These are phyloP conservation scores for Yamadazyma diospyri DNA, from an alignment of 1,139 yeast species.

Conservation along the genomic window DNA sequence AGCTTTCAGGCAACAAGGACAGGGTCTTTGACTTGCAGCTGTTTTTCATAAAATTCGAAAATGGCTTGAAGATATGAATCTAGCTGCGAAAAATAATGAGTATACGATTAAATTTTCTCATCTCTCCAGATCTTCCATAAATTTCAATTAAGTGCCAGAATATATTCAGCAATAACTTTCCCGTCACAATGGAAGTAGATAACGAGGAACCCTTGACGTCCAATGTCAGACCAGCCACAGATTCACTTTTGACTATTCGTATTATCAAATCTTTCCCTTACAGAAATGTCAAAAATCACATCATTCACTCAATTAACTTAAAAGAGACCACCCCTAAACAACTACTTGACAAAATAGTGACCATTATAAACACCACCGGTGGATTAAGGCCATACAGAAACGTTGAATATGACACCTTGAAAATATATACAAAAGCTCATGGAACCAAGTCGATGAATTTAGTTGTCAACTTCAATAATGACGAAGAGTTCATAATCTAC, in stretches of 20 bases:
- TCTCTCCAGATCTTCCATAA: constrained; percentile 1
- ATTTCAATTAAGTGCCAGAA: no score
- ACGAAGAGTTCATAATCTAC: constrained; percentile 53
- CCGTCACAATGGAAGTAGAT: constrained; percentile 10
- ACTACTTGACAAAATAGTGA: constrained; percentile 44
- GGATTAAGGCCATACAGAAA: constrained; percentile 78
- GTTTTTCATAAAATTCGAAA: constrained; percentile 22
- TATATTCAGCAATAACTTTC: no score
- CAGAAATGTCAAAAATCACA: constrained; percentile 81
- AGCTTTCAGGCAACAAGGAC: constrained; percentile 21
- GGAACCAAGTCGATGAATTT: constrained; percentile 91
- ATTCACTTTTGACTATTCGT: constrained; percentile 77
- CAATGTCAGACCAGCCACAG: constrained; percentile 61
- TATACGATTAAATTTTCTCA: constrained; percentile 10
- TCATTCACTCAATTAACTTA: constrained; percentile 71
- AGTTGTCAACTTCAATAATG: constrained; percentile 83
- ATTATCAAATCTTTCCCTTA: constrained; percentile 89
- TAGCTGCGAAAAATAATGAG: constrained; percentile 11
- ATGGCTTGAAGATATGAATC: constrained; percentile 16
- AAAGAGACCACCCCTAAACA: constrained; percentile 63
- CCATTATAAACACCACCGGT: constrained; percentile 61
- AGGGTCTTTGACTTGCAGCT: constrained; percentile 26
- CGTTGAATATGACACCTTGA: constrained; percentile 71
- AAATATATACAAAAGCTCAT: constrained; percentile 91
- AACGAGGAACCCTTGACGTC: constrained; percentile 64